Percentiles rank a stretch among this genome's conserved stretches.
These are phyloP conservation scores for Colletotrichum destructivum DNA, from an alignment of 2,329 filamentous ascomycete species.

Conservation along the genomic window DNA sequence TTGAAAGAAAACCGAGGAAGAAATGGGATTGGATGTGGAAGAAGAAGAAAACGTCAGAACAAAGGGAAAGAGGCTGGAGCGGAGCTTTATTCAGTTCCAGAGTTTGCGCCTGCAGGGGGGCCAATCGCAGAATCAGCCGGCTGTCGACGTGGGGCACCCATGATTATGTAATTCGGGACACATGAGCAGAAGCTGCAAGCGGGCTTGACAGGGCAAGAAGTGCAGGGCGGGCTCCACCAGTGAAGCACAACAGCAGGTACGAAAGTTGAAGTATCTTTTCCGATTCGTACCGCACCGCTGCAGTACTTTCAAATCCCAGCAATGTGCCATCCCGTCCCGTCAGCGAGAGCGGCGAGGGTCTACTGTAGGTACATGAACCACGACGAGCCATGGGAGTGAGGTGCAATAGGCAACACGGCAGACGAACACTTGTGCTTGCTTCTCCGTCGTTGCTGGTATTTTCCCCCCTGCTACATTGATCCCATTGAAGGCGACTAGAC, in stretches of 20 bases:
- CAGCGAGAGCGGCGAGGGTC: constrained; percentile 19
- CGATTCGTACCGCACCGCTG: not conserved
- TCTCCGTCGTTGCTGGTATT: not conserved
- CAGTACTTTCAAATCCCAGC: not conserved
- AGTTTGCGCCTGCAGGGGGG: constrained; percentile 31
- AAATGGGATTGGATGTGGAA: constrained; percentile 39
- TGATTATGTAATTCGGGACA: constrained; percentile 32
- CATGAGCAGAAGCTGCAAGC: constrained; percentile 31
- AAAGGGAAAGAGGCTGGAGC: constrained; percentile 42
- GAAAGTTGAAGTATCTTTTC: constrained; percentile 2
- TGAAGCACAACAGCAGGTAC: constrained; percentile 31
- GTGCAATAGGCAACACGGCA: constrained; percentile 31
- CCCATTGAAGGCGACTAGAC: not conserved
- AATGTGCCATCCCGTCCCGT: not conserved
- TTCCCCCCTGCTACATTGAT: not conserved
- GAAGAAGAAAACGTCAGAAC: constrained; percentile 40
- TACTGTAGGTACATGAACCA: not conserved
- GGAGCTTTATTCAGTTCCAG: constrained; percentile 43
- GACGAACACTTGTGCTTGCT: constrained; percentile 28
- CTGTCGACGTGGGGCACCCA: constrained; percentile 7
- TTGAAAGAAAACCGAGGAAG: constrained; percentile 33
- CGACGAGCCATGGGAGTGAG: constrained; percentile 23
- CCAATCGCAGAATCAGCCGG: constrained; percentile 38
- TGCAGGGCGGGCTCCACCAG: constrained; percentile 18
- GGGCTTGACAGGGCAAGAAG: constrained; percentile 35